These are phyloP conservation scores for Protea cynaroides DNA, from an alignment of 164 flowering plant species.

Conservation along the genomic window DNA sequence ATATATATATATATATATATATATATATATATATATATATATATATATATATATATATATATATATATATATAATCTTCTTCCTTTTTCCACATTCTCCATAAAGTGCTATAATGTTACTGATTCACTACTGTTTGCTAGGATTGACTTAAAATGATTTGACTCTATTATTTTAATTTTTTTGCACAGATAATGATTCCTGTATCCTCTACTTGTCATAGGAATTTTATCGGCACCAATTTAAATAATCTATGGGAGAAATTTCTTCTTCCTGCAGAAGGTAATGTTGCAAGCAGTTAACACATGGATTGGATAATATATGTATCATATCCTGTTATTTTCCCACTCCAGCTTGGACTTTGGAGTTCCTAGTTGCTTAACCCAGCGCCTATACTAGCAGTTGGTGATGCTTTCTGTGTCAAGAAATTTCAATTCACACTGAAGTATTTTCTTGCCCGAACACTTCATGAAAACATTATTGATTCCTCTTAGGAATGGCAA, in stretches of 20 bases:
- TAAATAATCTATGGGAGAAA: constrained; percentile 75
- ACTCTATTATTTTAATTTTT: not conserved
- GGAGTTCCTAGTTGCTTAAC: not conserved
- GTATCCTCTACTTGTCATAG: constrained; percentile 28
- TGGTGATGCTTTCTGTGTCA: not conserved
- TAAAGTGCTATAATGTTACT: not conserved
- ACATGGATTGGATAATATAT: not conserved
- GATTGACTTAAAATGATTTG: no score
- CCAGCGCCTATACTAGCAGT: not conserved
- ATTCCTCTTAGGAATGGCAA: no score
- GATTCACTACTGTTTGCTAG: not conserved
- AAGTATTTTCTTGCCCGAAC: no score
- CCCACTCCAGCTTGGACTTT: not conserved
- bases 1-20: no score
- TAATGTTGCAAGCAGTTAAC: constrained; percentile 21
- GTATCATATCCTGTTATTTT: not conserved
- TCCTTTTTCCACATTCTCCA: no score
- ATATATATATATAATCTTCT: no score
- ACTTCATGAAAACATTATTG: no score
- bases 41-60: no score
- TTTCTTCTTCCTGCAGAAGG: constrained; percentile 84
- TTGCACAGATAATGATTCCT: not conserved
- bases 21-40: no score
- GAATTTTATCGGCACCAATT: constrained; percentile 92
- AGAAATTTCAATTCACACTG: no score